Evolutionary conservation across 495 filamentous ascomycete species (phyloP).

Genomic region (Aspergillus wentii): DNA sequence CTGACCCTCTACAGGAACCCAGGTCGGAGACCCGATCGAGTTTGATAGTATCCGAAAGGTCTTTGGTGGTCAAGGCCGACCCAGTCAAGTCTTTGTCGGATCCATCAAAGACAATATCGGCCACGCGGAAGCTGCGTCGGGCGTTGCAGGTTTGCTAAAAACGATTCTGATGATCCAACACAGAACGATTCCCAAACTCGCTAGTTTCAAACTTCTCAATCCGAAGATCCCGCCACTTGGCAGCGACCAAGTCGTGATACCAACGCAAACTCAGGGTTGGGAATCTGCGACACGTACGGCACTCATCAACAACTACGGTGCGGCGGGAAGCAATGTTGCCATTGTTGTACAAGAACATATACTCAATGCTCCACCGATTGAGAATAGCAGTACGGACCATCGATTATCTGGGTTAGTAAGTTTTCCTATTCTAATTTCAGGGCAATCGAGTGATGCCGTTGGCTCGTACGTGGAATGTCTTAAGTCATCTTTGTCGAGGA

Average conservation of each 20-base stretch:
- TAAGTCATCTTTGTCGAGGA: slow-evolving; percentile 2
- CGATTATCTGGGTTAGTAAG: too few relatives aligned
- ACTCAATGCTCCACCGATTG: too few relatives aligned
- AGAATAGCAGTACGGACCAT: too few relatives aligned
- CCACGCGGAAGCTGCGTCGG: slow-evolving; percentile 42
- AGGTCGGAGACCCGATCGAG: slow-evolving; percentile 38
- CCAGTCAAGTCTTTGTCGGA: slow-evolving; percentile 15
- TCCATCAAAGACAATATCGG: slow-evolving; percentile 48
- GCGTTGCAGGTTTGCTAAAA: slow-evolving; percentile 41
- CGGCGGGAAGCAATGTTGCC: slow-evolving; percentile 43
- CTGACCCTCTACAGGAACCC: slow-evolving; percentile 19
- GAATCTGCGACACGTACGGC: slow-evolving; percentile 17
- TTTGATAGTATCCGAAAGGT: slow-evolving; percentile 24
- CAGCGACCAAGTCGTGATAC: slow-evolving; percentile 31
- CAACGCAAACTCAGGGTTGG: slow-evolving; percentile 18
- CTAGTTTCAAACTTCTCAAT: slow-evolving; percentile 31
- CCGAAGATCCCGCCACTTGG: slow-evolving; percentile 28
- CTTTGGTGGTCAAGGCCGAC: slow-evolving; percentile 22
- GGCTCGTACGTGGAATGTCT: slow-evolving; percentile 6
- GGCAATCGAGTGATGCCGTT: too few relatives aligned
- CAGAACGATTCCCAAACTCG: slow-evolving; percentile 26
- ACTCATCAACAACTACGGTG: slow-evolving; percentile 48
- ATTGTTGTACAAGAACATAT: slow-evolving; percentile 29
- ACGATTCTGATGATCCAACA: slow-evolving; percentile 40
- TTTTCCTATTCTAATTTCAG: too few relatives aligned